Evolutionary conservation across 306 rosid species (phyloP).

Genomic region (Quercus agrifolia): DNA sequence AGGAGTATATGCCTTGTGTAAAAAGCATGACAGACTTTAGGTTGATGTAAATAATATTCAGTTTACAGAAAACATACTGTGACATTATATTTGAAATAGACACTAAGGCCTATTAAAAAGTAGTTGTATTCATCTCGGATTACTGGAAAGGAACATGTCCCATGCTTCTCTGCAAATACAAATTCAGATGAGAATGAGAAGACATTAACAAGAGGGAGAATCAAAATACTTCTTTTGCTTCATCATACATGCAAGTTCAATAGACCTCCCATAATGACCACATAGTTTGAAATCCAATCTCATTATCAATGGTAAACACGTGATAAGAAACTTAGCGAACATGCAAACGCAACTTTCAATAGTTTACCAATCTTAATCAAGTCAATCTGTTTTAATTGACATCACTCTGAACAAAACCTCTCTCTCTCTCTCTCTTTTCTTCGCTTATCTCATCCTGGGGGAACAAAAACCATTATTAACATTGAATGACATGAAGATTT

Average conservation of each 20-base stretch:
- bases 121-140: constrained; percentile 67
- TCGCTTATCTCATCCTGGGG: neutral
- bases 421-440: neutral
- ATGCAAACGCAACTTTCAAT: neutral
- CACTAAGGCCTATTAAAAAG: constrained; percentile 61
- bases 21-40: constrained; percentile 3
- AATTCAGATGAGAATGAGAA: constrained; percentile 22
- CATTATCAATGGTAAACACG: neutral
- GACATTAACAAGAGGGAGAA: neutral
- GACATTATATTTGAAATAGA: constrained; percentile 85
- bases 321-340: neutral
- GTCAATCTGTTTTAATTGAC: neutral
- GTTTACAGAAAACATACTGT: constrained; percentile 57
- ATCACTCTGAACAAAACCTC: neutral
- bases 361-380: neutral
- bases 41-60: neutral
- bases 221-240: neutral
- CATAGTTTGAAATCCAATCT: neutral
- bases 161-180: constrained; percentile 85
- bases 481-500: neutral
- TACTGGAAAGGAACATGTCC: constrained; percentile 83
- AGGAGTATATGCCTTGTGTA: constrained; percentile 1
- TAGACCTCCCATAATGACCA: neutral
- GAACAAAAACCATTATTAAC: neutral
- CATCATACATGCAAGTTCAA: neutral